Base-by-base conservation (phyloP, 306 rosid species). In the Delonix regia region DNA sequence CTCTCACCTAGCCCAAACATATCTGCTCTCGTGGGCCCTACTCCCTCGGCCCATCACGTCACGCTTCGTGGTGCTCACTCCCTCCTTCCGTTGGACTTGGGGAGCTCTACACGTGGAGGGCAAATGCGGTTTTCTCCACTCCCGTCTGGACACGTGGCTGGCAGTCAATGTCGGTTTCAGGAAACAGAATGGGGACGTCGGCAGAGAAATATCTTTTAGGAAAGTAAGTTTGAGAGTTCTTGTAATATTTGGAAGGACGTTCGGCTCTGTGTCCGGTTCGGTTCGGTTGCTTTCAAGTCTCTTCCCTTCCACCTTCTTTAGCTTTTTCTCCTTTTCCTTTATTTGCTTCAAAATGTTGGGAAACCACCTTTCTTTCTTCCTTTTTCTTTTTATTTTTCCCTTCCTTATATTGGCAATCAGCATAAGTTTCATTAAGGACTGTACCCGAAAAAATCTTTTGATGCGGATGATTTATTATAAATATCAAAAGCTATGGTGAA, bases 171-270 rank as follows among this genome's bases (percentile, higher is more conserved):
- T 63, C 69, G 69, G 69, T 63, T 63, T 63, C 8, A 7, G 69
- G 24, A 34, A 4, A 1, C 48, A 36, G 49, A 19, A n/a, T 64
- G 70, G 9, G 70, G 9, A 9, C 27, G 48, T 38, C 70, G 70
- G 70, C 27, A 64, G 48, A 11, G 48, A 38, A 64, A 38, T 64
- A 64, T 64, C 70, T 36, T 38, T 64, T 64, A 10, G 70, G 48
- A 36, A 64, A 64, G 70, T 42, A n/a, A n/a, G n/a, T n/a, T n/a
- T n/a, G n/a, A n/a, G 70, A 33, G 69, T 34, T 63, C 34, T 27
- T 64, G 48, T 64, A 64, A n/a, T 5, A 38, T 19, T 36, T 36
- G 70, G 70, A 19, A 13, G 0, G 48, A 64, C 70, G 28, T 64
- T 47, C 34, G 47, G 16, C 69, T n/a, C 1, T 4, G 47, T 63